Evolutionary conservation across 352 stramenopile genomes (phyloP).

Genomic region (Phytophthora niederhauseri): DNA sequence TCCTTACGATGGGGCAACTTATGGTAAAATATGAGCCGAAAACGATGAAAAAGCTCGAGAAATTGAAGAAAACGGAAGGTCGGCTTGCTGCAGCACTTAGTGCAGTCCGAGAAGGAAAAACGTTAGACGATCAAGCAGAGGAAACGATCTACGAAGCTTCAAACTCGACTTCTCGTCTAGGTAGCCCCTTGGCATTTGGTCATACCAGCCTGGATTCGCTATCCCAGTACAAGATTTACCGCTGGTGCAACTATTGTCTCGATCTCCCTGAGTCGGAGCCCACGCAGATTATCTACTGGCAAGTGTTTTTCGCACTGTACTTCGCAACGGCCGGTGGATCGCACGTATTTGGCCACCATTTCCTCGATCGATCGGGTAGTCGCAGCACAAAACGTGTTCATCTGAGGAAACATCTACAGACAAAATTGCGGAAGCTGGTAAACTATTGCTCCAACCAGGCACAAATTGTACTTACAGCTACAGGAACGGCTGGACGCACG

Average conservation of each 20-base stretch:
- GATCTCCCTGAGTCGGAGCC: constrained; percentile 59
- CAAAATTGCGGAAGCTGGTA: constrained; percentile 56
- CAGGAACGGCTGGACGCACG: constrained; percentile 10
- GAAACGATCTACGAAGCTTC: constrained; percentile 24
- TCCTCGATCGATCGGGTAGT: constrained; percentile 51
- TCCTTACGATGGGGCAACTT: constrained; percentile 63
- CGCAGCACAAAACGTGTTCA: constrained; percentile 47
- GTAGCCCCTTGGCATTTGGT: constrained; percentile 37
- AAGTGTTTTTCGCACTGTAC: constrained; percentile 75
- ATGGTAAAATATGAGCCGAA: constrained; percentile 81
- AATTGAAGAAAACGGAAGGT: constrained; percentile 70
- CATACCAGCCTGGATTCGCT: constrained; percentile 67
- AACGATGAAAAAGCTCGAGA: constrained; percentile 82
- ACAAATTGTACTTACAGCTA: constrained; percentile 59
- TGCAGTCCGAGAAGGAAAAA: constrained; percentile 29
- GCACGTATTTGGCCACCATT: constrained; percentile 66
- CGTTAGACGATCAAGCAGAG: constrained; percentile 26
- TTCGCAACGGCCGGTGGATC: constrained; percentile 58
- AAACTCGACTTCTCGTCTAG: constrained; percentile 7
- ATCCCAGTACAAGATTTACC: constrained; percentile 70
- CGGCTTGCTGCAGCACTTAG: constrained; percentile 55
- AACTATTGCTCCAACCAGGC: constrained; percentile 74
- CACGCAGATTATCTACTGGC: constrained; percentile 69
- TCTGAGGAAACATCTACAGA: constrained; percentile 58
- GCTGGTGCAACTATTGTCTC: constrained; percentile 70